These are phyloP conservation scores for Monosporascus cannonballus DNA, from an alignment of 2,329 filamentous ascomycete genomes.

Conservation along the genomic window DNA sequence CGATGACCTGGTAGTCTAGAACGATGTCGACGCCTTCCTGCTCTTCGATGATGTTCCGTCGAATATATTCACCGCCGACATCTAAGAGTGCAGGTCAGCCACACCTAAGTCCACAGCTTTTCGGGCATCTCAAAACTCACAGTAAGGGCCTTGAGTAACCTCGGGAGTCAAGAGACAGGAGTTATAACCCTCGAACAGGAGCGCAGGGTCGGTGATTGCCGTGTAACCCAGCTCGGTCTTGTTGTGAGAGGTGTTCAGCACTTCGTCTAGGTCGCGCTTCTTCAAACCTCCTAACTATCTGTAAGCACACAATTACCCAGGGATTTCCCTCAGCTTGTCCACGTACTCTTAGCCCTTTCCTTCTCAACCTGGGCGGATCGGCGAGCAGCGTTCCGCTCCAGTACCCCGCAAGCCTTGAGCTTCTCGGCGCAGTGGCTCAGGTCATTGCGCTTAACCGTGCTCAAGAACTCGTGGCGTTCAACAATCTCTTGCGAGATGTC, in stretches of 20 bases:
- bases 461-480: slow-evolving; percentile 41
- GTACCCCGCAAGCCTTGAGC: slow-evolving; percentile 41
- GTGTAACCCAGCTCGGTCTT: slow-evolving; percentile 29
- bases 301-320: too few relatives aligned
- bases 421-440: slow-evolving; percentile 40
- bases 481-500: slow-evolving; percentile 40
- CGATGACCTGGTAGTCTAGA: slow-evolving; percentile 47
- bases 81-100: slow-evolving; percentile 18
- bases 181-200: slow-evolving; percentile 35
- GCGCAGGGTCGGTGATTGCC: slow-evolving; percentile 24
- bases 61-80: slow-evolving; percentile 44
- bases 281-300: slow-evolving; percentile 5
- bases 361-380: slow-evolving; percentile 34
- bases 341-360: slow-evolving; percentile 32
- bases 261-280: slow-evolving; percentile 27
- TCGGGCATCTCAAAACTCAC: slow-evolving; percentile 15
- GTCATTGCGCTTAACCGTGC: slow-evolving; percentile 32
- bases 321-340: slow-evolving; percentile 3
- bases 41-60: slow-evolving; percentile 39
- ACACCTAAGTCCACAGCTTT: not conserved
- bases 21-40: slow-evolving; percentile 42
- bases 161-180: slow-evolving; percentile 47
- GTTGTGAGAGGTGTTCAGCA: slow-evolving; percentile 32
- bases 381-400: slow-evolving; percentile 36
- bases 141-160: slow-evolving; percentile 49